Percentiles rank a stretch among this genome's conserved stretches.
These are phyloP conservation scores for Stereocaulon alpinum DNA, from an alignment of 495 filamentous ascomycete genomes.

Conservation along the genomic window DNA sequence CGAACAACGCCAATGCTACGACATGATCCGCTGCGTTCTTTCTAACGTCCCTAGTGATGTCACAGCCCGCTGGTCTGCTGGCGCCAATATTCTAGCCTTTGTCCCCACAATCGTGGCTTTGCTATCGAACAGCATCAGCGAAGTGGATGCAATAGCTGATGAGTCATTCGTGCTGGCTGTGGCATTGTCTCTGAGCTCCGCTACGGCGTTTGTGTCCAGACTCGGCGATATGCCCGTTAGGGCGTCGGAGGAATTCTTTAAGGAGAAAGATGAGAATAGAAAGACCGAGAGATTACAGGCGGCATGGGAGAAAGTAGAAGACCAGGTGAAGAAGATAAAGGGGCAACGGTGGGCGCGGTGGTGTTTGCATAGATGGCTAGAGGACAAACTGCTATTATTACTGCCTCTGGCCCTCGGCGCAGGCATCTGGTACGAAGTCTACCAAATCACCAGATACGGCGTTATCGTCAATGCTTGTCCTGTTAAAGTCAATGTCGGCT, in stretches of 20 bases:
- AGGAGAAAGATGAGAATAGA: slow-evolving; percentile 1
- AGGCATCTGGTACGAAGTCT: slow-evolving; percentile 11
- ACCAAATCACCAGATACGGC: slow-evolving; percentile 12
- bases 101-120: slow-evolving; percentile 18
- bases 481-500: slow-evolving; percentile 7
- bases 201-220: slow-evolving; percentile 14
- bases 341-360: neutral
- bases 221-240: slow-evolving; percentile 3
- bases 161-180: slow-evolving; percentile 12
- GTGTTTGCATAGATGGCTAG: neutral
- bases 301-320: too few relatives aligned
- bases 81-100: slow-evolving; percentile 13
- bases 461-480: slow-evolving; percentile 8
- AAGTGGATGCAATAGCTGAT: slow-evolving; percentile 13
- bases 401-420: neutral
- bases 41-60: slow-evolving; percentile 8
- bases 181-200: slow-evolving; percentile 7
- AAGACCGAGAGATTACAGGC: too few relatives aligned
- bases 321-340: neutral
- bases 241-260: neutral
- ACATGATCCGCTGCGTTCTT: slow-evolving; percentile 12
- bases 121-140: slow-evolving; percentile 18
- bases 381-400: neutral
- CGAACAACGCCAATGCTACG: slow-evolving; percentile 7
- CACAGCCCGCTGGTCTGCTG: slow-evolving; percentile 15